Evolutionary conservation across 2,329 filamentous ascomycete species (phyloP).

Genomic region (Orbilia oligospora): DNA sequence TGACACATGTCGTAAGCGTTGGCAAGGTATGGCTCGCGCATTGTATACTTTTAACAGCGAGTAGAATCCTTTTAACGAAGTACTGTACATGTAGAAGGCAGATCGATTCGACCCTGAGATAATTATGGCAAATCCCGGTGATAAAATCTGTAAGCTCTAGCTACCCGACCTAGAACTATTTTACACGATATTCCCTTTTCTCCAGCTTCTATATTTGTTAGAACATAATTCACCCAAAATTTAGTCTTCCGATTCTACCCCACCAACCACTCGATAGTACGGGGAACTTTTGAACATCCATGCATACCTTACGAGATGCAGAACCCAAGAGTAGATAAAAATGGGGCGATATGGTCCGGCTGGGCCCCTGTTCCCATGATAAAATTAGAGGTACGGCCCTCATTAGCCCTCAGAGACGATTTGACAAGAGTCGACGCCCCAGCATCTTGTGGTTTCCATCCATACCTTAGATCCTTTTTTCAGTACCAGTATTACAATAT

Average conservation of each 20-base stretch:
- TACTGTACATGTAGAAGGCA: conserved; percentile 59
- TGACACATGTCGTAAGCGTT: conserved; percentile 60
- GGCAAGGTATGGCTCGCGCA: conserved; percentile 55
- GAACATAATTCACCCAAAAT: not conserved
- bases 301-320: conserved; percentile 76
- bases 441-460: too few species aligned
- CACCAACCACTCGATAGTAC: conserved; percentile 75
- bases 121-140: conserved; percentile 68
- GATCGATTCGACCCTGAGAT: conserved; percentile 67
- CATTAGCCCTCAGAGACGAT: not conserved
- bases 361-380: conserved; percentile 69
- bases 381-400: conserved; percentile 68
- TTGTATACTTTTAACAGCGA: not conserved
- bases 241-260: conserved; percentile 75
- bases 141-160: conserved; percentile 69
- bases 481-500: not conserved
- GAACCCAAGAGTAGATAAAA: conserved; percentile 68
- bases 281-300: conserved; percentile 73
- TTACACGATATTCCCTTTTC: not conserved
- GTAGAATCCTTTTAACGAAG: not conserved
- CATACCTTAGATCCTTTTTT: not conserved
- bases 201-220: not conserved
- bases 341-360: conserved; percentile 71
- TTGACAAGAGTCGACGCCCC: not conserved
- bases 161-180: not conserved